These are phyloP conservation scores for Talaromyces piceae DNA, from an alignment of 2,329 filamentous ascomycete genomes.

Conservation along the genomic window DNA sequence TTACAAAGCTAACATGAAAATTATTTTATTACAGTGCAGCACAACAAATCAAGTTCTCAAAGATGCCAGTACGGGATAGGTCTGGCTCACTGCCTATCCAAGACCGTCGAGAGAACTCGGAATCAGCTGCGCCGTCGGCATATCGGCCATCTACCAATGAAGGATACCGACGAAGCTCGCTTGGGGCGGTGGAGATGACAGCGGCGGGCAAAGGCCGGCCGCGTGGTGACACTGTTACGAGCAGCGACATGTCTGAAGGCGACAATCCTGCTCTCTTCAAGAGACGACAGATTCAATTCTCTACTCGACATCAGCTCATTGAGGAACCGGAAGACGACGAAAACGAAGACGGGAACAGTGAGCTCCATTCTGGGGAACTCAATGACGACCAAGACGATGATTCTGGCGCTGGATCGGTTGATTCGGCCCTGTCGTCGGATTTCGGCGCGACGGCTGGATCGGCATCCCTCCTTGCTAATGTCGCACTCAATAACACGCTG, in stretches of 20 bases:
- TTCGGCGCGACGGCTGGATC: constrained; percentile 50
- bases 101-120: constrained; percentile 37
- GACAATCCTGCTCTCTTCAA: constrained; percentile 49
- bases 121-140: constrained; percentile 50
- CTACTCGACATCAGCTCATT: constrained; percentile 29
- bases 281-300: constrained; percentile 45
- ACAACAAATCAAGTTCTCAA: constrained; percentile 90
- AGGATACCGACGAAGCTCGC: constrained; percentile 47
- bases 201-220: constrained; percentile 48
- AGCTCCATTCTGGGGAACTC: constrained; percentile 23
- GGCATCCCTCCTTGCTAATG: constrained; percentile 48
- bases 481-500: constrained; percentile 36
- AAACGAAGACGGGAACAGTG: constrained; percentile 17
- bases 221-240: constrained; percentile 56
- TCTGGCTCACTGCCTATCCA: constrained; percentile 84
- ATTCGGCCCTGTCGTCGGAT: constrained; percentile 45
- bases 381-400: constrained; percentile 40
- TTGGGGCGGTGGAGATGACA: constrained; percentile 48
- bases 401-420: constrained; percentile 42
- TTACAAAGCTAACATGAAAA: too few relatives aligned
- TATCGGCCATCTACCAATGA: constrained; percentile 42
- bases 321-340: constrained; percentile 21
- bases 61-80: constrained; percentile 82
- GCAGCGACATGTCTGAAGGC: constrained; percentile 60
- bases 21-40: constrained; percentile 56